Evolutionary conservation across 441 rosid genomes (phyloP).

Genomic region (Lepidium campestre): DNA sequence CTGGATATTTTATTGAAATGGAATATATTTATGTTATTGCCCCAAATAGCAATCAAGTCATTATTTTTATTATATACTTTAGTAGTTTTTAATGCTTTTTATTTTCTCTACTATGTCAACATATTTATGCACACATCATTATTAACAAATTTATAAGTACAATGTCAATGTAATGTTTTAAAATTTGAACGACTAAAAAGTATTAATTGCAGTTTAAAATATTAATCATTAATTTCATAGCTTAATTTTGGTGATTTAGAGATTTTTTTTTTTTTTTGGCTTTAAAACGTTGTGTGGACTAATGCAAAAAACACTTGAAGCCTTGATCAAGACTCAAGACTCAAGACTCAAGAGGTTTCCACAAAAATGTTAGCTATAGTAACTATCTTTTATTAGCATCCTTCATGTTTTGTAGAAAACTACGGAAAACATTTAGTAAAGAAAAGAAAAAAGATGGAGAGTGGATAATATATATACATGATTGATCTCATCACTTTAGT

Average conservation of each 20-base stretch:
- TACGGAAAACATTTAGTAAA: neutral
- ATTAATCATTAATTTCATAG: no score
- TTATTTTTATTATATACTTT: no score
- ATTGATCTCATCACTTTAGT: neutral
- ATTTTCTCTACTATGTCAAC: neutral
- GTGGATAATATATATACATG: neutral
- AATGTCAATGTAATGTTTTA: neutral
- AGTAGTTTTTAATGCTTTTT: neutral
- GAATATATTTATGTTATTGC: neutral
- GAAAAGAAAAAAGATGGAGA: no score
- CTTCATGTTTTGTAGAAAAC: neutral
- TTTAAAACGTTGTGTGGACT: no score
- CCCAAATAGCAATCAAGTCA: neutral
- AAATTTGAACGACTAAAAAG: neutral
- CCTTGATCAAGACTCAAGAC: no score
- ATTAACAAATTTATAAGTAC: no score
- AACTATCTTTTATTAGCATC: no score
- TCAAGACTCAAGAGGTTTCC: no score
- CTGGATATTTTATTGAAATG: conserved; percentile 8
- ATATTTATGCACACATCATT: neutral
- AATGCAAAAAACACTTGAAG: no score
- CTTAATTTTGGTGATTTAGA: no score
- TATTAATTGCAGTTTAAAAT: neutral
- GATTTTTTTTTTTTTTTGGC: no score
- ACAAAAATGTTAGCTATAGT: no score